Base-by-base conservation (phyloP, 805 yeast species). In the Metschnikowia aberdeeniae region DNA sequence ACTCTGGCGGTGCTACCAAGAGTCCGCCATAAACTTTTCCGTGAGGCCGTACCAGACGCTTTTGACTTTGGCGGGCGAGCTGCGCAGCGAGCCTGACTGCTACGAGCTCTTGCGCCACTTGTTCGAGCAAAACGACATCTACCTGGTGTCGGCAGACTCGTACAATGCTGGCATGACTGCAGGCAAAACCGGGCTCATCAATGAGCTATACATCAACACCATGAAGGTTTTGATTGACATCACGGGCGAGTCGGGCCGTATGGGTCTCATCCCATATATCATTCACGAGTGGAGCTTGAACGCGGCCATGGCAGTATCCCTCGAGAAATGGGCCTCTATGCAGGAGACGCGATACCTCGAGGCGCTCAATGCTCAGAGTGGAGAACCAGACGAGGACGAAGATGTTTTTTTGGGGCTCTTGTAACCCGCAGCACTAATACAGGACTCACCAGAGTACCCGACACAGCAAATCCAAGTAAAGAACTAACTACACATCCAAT, bases 221-320 rank as follows among this genome's bases (percentile, higher is more conserved):
- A 46, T 71, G 55, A 59, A 59, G 40, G 39, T 46, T 3, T 53
- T 68, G 33, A 55, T 71, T 3, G 55, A 63, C 14, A 35, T 47
- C 28, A 66, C 64, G 46, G 63, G 72, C 51, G 52, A 53, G 29
- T 36, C 55, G 9, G 59, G 62, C 5, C 50, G 49, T 30, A 53
- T 61, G 35, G 67, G 65, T 1, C 68, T 63, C 43, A 55, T 63
- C 22, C 51, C 44, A 2, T 67, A 67, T 9, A 53, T 70, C 12
- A 58, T 67, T 11, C 52, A 58, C n/a, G 62, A 69, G 53, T 71
- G 76, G 76, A 40, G 63, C 5, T 48, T 71, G 10, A 60, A 64
- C 49, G 44, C 48, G 1, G 37, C 39, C 22, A 70, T 70, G 75
- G 49, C 44, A 9, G 38, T 46, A n/a, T 37, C 45, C 8, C 46